phyloP scores from a whole-genome alignment of 371 early-diverging fungal species.

The Coemansia sp. region DNA sequence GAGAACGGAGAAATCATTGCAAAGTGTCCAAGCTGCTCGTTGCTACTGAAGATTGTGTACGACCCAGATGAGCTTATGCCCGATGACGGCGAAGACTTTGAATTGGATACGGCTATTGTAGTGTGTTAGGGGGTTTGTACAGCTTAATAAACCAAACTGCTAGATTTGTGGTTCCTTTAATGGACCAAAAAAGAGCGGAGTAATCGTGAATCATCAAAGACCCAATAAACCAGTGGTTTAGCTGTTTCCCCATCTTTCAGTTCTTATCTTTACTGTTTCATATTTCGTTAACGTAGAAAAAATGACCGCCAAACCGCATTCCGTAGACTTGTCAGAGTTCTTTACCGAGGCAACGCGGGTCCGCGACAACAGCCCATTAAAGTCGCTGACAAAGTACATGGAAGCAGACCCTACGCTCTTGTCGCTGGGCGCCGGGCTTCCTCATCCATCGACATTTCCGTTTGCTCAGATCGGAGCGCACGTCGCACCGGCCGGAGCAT shows the following conservation, averaged over 20 bases:
- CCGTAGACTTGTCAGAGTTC: conserved; percentile 49
- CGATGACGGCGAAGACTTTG: conserved; percentile 35
- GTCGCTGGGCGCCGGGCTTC: conserved; percentile 62
- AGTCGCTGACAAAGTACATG: conserved; percentile 46
- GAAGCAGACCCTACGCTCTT: conserved; percentile 55
- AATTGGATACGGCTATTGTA: conserved; percentile 14
- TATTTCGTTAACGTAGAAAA: not conserved
- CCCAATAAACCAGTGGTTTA: not conserved
- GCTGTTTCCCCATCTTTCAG: not conserved
- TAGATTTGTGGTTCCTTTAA: not conserved
- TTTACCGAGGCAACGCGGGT: conserved; percentile 34
- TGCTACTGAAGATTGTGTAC: conserved; percentile 84
- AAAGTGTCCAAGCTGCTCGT: conserved; percentile 94
- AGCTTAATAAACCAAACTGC: not conserved
- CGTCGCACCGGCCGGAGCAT: conserved; percentile 37
- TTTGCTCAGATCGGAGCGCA: conserved; percentile 49
- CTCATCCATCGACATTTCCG: conserved; percentile 62
- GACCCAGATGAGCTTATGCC: conserved; percentile 70
- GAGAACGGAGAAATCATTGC: conserved; percentile 92
- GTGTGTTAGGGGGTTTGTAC: conserved; percentile 1
- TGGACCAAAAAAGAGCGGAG: not conserved
- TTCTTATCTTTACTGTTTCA: not conserved
- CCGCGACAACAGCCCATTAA: conserved; percentile 43
- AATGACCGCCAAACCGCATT: conserved; percentile 13
- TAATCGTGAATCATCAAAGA: not conserved